A percentile compares a stretch with the other conserved stretches of the same genome.
phyloP scores from a whole-genome alignment of 208 protist genomes.

The Cochliopodium minus region DNA sequence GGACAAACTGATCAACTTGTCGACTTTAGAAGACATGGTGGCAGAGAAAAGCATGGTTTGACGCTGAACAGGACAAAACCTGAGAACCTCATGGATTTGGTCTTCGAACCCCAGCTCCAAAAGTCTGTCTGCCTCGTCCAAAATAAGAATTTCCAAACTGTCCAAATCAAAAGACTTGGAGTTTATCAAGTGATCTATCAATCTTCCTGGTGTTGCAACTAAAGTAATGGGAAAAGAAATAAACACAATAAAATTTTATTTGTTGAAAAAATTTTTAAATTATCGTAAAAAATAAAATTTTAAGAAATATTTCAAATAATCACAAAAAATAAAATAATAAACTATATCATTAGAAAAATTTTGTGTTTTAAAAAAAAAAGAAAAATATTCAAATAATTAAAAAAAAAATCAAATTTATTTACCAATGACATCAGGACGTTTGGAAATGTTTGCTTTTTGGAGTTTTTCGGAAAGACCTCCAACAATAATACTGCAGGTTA shows the following conservation, averaged over 20 bases:
- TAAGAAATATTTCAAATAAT: too few relatives aligned
- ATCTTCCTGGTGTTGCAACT: conserved; percentile 8
- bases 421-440: too few relatives aligned
- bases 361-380: too few relatives aligned
- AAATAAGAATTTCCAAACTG: conserved; percentile 44
- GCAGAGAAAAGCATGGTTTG: conserved; percentile 80
- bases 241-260: too few relatives aligned
- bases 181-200: conserved; percentile 15
- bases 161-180: background rate
- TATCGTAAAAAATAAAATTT: too few relatives aligned
- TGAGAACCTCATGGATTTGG: conserved; percentile 68
- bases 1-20: conserved; percentile 1
- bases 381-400: too few relatives aligned
- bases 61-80: conserved; percentile 20
- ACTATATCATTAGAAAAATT: too few relatives aligned
- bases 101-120: conserved; percentile 95
- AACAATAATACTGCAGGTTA: conserved; percentile 51
- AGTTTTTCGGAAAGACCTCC: conserved; percentile 45
- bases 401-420: too few relatives aligned
- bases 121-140: conserved; percentile 97
- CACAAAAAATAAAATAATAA: too few relatives aligned
- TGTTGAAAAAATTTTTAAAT: too few relatives aligned
- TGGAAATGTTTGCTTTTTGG: background rate
- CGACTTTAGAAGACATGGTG: conserved; percentile 31
- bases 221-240: conserved; percentile 6